Evolutionary conservation across 23 red algal genomes (phyloP).

Genomic region (Cyanidioschyzon merolae): DNA sequence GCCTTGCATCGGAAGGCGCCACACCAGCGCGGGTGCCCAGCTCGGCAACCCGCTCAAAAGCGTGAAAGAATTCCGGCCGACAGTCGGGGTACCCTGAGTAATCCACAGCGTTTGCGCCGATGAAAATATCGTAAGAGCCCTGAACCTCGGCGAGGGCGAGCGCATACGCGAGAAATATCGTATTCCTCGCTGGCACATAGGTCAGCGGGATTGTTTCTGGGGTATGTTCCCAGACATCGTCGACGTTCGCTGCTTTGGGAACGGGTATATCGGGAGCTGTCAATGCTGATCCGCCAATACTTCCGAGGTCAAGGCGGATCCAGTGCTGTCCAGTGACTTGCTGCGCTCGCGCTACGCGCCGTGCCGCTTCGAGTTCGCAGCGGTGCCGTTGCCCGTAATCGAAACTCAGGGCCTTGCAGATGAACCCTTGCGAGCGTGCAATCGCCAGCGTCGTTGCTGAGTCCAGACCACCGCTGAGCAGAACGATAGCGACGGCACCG

Average conservation of each 20-base stretch:
- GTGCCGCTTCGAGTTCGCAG: conserved; percentile 48
- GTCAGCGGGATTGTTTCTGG: conserved; percentile 39
- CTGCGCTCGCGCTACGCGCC: conserved; percentile 20
- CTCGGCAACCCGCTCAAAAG: conserved; percentile 48
- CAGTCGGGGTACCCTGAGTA: conserved; percentile 93
- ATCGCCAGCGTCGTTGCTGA: conserved; percentile 69
- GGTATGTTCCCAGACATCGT: neutral
- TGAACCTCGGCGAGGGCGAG: conserved; percentile 66
- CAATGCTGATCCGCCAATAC: conserved; percentile 36
- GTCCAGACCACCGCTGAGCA: conserved; percentile 77
- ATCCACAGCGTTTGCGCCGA: conserved; percentile 90
- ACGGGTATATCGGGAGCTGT: neutral
- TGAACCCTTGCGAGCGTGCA: conserved; percentile 29
- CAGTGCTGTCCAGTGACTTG: conserved; percentile 21
- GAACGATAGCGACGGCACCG: conserved; percentile 53
- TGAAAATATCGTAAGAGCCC: conserved; percentile 46
- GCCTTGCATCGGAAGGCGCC: neutral
- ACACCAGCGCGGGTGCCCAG: conserved; percentile 49
- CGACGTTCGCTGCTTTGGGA: conserved; percentile 20
- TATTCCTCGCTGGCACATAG: conserved; percentile 93
- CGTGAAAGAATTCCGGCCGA: conserved; percentile 47
- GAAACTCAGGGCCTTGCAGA: conserved; percentile 54
- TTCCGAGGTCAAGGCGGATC: conserved; percentile 40
- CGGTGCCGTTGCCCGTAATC: conserved; percentile 80
- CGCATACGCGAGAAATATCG: conserved; percentile 66